Percentiles rank a stretch among this genome's conserved stretches.
phyloP scores from a whole-genome alignment of 176 grass and related monocot genomes.

The Neostapfia colusana region DNA sequence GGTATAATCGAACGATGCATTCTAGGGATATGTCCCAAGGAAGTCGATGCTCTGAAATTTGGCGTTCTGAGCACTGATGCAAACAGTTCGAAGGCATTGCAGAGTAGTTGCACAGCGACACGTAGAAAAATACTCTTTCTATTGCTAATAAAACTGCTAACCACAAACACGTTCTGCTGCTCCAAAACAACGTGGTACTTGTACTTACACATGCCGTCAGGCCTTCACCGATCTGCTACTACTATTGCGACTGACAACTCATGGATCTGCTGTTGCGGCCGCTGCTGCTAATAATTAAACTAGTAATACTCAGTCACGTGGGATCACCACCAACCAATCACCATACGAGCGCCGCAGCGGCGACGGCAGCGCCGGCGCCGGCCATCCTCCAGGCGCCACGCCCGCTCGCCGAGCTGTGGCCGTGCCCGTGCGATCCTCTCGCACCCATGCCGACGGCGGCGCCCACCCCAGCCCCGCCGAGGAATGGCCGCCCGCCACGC shows the following conservation, averaged over 20 bases:
- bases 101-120: background rate
- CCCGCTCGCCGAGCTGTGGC: background rate
- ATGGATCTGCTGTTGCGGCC: background rate
- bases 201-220: background rate
- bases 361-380: background rate
- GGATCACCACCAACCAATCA: constrained; percentile 17
- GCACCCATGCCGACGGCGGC: constrained; percentile 8
- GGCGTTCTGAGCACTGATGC: background rate
- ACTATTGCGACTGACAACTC: background rate
- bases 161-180: background rate
- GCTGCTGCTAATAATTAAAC: background rate
- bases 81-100: background rate
- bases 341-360: background rate
- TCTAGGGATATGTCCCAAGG: background rate
- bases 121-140: background rate
- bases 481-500: background rate
- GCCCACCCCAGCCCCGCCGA: background rate
- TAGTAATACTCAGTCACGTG: background rate
- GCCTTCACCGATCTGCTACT: constrained; percentile 8
- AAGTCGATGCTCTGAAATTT: background rate
- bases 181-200: background rate
- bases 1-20: background rate
- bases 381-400: background rate
- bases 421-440: background rate
- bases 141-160: background rate